phyloP scores from a whole-genome alignment of 306 rosid genomes.

The Dalbergia cochinchinensis region DNA sequence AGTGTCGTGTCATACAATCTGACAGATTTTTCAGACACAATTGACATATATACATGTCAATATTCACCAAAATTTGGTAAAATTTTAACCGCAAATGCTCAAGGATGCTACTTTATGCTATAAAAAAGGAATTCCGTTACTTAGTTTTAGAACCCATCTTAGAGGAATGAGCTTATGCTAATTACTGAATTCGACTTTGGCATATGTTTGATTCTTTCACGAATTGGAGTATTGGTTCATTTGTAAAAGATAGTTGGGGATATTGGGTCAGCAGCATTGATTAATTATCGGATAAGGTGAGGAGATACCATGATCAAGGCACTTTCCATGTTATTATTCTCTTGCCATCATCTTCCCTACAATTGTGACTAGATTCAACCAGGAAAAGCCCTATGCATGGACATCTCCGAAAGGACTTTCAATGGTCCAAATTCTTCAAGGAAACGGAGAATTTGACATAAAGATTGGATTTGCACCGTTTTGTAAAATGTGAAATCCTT shows the following conservation, averaged over 20 bases:
- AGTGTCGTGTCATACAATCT: too few relatives aligned
- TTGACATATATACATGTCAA: background rate
- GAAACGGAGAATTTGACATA: background rate
- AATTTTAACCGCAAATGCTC: background rate
- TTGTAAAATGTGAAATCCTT: too few relatives aligned
- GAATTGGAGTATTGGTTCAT: conserved; percentile 14
- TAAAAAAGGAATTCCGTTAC: background rate
- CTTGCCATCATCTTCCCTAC: conserved; percentile 42
- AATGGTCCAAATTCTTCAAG: conserved; percentile 39
- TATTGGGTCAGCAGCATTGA: conserved; percentile 4
- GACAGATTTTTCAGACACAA: too few relatives aligned
- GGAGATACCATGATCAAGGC: conserved; percentile 5
- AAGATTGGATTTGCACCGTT: background rate
- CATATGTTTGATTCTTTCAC: conserved; percentile 10
- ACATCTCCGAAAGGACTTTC: conserved; percentile 10
- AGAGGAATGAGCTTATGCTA: conserved; percentile 16
- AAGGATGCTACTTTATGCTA: background rate
- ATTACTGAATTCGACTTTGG: background rate
- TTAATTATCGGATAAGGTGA: conserved; percentile 33
- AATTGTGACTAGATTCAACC: conserved; percentile 45
- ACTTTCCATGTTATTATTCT: conserved; percentile 31
- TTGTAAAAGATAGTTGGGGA: conserved; percentile 25
- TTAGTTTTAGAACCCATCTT: background rate
- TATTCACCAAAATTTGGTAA: conserved; percentile 5
- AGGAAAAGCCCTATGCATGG: conserved; percentile 4